A percentile compares a stretch with the other conserved stretches of the same genome.
These are phyloP conservation scores for Lactifluus subvellereus DNA, from an alignment of 768 basidiomycete genomes.

Conservation along the genomic window DNA sequence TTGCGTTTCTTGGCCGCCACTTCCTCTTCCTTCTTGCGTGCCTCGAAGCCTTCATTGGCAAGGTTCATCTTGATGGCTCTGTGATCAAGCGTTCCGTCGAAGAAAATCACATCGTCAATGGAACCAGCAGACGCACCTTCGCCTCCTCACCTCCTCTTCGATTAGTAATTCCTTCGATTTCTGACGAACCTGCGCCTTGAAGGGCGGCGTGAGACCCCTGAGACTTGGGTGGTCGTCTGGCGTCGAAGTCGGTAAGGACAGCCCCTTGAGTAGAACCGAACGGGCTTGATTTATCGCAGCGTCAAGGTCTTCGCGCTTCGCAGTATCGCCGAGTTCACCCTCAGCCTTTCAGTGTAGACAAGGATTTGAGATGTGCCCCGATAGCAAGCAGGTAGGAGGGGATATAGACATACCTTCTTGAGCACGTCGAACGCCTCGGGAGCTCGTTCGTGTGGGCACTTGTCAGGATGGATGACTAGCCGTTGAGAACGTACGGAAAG, in stretches of 20 bases:
- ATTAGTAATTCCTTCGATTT: constrained; percentile 83
- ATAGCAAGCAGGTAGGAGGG: background rate
- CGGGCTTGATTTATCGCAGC: constrained; percentile 76
- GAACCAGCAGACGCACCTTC: constrained; percentile 53
- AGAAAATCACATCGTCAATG: background rate
- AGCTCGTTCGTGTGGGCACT: constrained; percentile 80
- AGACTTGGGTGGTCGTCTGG: constrained; percentile 55
- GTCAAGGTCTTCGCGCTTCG: constrained; percentile 76
- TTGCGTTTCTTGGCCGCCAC: constrained; percentile 72
- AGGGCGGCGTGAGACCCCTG: constrained; percentile 50
- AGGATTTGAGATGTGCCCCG: background rate
- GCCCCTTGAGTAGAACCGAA: constrained; percentile 52
- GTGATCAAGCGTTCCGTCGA: constrained; percentile 9
- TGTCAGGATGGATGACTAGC: constrained; percentile 97
- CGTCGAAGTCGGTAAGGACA: constrained; percentile 55
- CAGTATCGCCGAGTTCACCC: constrained; percentile 71
- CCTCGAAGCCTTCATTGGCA: constrained; percentile 88
- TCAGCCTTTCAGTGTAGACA: constrained; percentile 55
- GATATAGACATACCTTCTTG: constrained; percentile 62
- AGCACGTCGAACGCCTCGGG: constrained; percentile 91
- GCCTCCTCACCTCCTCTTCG: constrained; percentile 79
- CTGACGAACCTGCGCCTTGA: constrained; percentile 57
- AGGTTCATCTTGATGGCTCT: constrained; percentile 88
- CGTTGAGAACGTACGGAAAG: constrained; percentile 39
- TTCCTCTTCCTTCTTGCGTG: constrained; percentile 90